Percentiles rank a stretch among this genome's conserved stretches.
phyloP scores from a whole-genome alignment of 1,284 basidiomycete species.

The Ustilago curta region DNA sequence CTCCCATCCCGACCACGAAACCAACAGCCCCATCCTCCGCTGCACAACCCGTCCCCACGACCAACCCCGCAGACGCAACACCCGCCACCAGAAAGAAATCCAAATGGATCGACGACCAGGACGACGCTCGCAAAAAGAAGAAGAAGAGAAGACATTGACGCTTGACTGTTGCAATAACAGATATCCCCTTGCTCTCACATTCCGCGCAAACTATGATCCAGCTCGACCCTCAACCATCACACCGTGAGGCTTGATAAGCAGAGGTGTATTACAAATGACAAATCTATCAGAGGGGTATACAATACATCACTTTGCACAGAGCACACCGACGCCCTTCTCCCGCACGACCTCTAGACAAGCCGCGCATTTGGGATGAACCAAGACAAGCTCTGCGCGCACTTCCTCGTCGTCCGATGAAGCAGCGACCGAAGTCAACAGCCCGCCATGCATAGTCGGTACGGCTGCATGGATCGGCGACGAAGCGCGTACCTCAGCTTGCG shows the following conservation, averaged over 20 bases:
- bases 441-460: conserved; percentile 36
- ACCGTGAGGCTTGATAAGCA: not conserved
- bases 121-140: conserved; percentile 23
- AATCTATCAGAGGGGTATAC: not conserved
- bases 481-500: conserved; percentile 10
- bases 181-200: not conserved
- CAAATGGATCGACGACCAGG: conserved; percentile 33
- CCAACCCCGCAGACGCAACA: not conserved
- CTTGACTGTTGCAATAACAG: not conserved
- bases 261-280: not conserved
- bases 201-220: no score
- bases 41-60: not conserved
- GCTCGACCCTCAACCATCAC: not conserved
- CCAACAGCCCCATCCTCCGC: not conserved
- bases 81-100: conserved; percentile 18
- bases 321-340: conserved; percentile 41
- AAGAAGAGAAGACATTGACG: conserved; percentile 29
- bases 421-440: conserved; percentile 19
- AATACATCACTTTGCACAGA: conserved; percentile 13
- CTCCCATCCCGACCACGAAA: not conserved
- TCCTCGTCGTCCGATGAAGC: conserved; percentile 11
- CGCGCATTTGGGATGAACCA: conserved; percentile 39
- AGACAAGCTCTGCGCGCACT: conserved; percentile 38
- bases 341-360: conserved; percentile 38
- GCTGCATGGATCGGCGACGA: not conserved